Percentiles rank a stretch among this genome's conserved stretches.
These are phyloP conservation scores for Geosmithia morbida DNA, from an alignment of 2,329 filamentous ascomycete species.

Conservation along the genomic window DNA sequence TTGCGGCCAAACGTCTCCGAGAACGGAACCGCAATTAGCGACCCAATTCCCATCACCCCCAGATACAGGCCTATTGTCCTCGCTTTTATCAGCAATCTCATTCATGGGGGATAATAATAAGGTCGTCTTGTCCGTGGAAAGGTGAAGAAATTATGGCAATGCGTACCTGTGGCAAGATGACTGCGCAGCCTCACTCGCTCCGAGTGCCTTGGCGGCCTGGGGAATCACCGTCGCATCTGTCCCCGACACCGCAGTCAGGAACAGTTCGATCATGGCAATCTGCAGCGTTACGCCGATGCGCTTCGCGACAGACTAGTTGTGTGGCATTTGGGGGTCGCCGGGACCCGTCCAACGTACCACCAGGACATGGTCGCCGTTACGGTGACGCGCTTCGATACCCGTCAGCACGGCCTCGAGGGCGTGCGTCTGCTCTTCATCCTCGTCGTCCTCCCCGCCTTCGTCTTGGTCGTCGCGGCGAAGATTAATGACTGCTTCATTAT, in stretches of 20 bases:
- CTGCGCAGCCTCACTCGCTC: slow-evolving; percentile 33
- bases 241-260: slow-evolving; percentile 33
- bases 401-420: not conserved
- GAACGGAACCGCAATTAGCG: slow-evolving; percentile 19
- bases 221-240: slow-evolving; percentile 34
- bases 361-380: slow-evolving; percentile 12
- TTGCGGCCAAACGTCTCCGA: slow-evolving; percentile 25
- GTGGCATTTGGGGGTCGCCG: slow-evolving; percentile 26
- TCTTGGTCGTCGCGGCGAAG: not conserved
- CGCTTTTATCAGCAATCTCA: slow-evolving; percentile 7
- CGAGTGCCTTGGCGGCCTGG: slow-evolving; percentile 27
- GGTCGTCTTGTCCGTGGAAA: no score
- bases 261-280: slow-evolving; percentile 30
- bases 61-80: slow-evolving; percentile 9
- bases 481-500: not conserved
- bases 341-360: slow-evolving; percentile 16
- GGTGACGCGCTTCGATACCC: not conserved
- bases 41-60: slow-evolving; percentile 10
- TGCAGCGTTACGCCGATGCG: slow-evolving; percentile 23
- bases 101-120: no score
- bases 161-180: slow-evolving; percentile 27
- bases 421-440: not conserved
- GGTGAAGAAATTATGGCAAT: not conserved
- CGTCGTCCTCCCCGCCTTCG: not conserved
- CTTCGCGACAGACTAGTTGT: slow-evolving; percentile 24